A percentile compares a stretch with the other conserved stretches of the same genome.
phyloP scores from a whole-genome alignment of 345 rosid species.

The Gossypium ekmanianum region DNA sequence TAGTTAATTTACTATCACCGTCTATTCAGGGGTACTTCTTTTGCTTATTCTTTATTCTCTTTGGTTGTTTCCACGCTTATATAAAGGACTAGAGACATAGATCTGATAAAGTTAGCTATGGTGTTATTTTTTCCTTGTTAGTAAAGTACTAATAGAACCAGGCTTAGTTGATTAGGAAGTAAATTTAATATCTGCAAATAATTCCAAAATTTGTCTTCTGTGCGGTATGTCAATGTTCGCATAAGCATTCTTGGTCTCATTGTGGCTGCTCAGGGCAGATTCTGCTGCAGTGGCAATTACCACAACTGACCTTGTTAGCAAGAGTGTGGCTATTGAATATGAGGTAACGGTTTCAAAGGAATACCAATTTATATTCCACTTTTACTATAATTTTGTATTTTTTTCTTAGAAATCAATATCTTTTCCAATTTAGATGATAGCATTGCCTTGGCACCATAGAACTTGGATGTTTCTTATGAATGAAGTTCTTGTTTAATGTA shows the following conservation, averaged over 20 bases:
- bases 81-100: neutral
- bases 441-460: neutral
- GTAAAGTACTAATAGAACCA: neutral
- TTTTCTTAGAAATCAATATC: neutral
- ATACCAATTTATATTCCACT: neutral
- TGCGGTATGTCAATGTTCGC: neutral
- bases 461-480: neutral
- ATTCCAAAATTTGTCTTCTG: neutral
- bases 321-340: conserved; percentile 89
- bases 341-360: conserved; percentile 31
- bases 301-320: conserved; percentile 93
- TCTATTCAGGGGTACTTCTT: conserved; percentile 57
- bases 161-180: conserved; percentile 3
- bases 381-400: neutral
- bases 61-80: neutral
- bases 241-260: conserved; percentile 19
- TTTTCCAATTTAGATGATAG: neutral
- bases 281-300: conserved; percentile 96
- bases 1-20: conserved; percentile 56
- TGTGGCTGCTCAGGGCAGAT: conserved; percentile 65
- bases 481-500: neutral
- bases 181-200: conserved; percentile 10
- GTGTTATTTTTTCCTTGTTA: conserved; percentile 3
- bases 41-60: conserved; percentile 3
- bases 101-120: neutral